A percentile compares a stretch with the other conserved stretches of the same genome.
Conservation (phyloP, 495 filamentous ascomycete species). For the Penicillium psychrofluorescens region DNA sequence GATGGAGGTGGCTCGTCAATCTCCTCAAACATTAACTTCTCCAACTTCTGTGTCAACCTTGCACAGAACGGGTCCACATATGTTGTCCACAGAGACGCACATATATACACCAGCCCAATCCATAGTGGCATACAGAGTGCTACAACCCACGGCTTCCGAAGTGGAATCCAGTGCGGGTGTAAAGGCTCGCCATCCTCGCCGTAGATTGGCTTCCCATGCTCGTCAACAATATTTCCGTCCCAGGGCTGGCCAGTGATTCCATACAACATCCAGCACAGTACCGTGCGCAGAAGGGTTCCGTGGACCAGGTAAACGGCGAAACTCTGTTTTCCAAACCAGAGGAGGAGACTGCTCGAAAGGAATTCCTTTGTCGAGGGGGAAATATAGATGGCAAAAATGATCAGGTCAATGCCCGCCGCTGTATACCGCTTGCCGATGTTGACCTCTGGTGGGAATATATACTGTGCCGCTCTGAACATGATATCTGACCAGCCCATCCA, state of each 20-base stretch:
- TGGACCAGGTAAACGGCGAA: conserved; percentile 66
- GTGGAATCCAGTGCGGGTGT: conserved; percentile 22
- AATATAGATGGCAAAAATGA: conserved; percentile 51
- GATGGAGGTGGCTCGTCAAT: conserved; percentile 39
- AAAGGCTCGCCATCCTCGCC: conserved; percentile 40
- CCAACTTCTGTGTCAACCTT: conserved; percentile 50
- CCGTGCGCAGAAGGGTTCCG: conserved; percentile 53
- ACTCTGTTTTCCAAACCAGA: conserved; percentile 61
- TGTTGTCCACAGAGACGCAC: conserved; percentile 53
- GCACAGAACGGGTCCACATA: conserved; percentile 62
- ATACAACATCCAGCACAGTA: conserved; percentile 59
- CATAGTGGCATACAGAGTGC: conserved; percentile 45
- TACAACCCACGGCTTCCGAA: conserved; percentile 34
- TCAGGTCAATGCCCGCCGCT: conserved; percentile 51
- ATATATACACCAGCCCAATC: conserved; percentile 48
- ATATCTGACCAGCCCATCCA: conserved; percentile 51
- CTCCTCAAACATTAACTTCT: conserved; percentile 46
- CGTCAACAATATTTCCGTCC: conserved; percentile 20
- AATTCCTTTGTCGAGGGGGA: conserved; percentile 48
- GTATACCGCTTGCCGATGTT: conserved; percentile 46
- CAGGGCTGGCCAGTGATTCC: conserved; percentile 45
- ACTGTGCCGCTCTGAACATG: conserved; percentile 36
- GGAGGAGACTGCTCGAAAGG: conserved; percentile 48
- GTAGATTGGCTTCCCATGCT: conserved; percentile 21
- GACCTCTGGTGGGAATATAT: conserved; percentile 49